Evolutionary conservation across 768 basidiomycete genomes (phyloP).

Genomic region (Ramaria sp.): DNA sequence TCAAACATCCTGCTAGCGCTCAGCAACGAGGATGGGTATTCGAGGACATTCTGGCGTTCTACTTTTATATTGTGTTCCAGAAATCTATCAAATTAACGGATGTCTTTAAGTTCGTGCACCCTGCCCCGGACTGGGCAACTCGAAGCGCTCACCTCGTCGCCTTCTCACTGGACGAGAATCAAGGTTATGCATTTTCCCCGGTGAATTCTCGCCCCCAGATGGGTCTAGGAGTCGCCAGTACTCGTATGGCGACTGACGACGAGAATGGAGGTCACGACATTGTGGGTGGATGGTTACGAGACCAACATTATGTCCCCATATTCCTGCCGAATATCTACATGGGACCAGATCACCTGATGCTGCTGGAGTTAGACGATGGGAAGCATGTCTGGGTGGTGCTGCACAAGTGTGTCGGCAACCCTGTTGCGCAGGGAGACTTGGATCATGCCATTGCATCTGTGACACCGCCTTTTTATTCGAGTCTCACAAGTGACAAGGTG

Average conservation of each 20-base stretch:
- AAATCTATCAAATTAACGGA: not conserved
- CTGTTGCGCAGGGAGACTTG: not conserved
- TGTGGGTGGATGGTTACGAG: not conserved
- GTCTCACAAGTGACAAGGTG: not conserved
- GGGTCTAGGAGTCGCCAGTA: not conserved
- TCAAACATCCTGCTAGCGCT: not conserved
- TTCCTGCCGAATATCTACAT: not conserved
- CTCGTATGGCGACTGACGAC: not conserved
- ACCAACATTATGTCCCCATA: not conserved
- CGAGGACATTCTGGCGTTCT: not conserved
- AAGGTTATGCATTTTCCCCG: not conserved
- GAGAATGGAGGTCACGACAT: not conserved
- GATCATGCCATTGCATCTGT: too few relatives aligned
- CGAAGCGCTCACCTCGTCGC: not conserved
- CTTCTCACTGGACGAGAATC: not conserved
- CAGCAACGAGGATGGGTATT: not conserved
- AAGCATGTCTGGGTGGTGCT: not conserved
- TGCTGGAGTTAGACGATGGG: not conserved
- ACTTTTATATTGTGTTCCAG: not conserved
- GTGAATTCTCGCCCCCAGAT: not conserved
- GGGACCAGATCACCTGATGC: not conserved
- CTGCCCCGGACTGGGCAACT: not conserved
- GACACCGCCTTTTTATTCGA: too few relatives aligned
- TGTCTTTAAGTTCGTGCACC: not conserved
- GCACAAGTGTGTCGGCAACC: not conserved